Percentiles rank a stretch among this genome's conserved stretches.
These are phyloP conservation scores for Rhodotorula sp. DNA, from an alignment of 1,284 basidiomycete species.

Conservation along the genomic window DNA sequence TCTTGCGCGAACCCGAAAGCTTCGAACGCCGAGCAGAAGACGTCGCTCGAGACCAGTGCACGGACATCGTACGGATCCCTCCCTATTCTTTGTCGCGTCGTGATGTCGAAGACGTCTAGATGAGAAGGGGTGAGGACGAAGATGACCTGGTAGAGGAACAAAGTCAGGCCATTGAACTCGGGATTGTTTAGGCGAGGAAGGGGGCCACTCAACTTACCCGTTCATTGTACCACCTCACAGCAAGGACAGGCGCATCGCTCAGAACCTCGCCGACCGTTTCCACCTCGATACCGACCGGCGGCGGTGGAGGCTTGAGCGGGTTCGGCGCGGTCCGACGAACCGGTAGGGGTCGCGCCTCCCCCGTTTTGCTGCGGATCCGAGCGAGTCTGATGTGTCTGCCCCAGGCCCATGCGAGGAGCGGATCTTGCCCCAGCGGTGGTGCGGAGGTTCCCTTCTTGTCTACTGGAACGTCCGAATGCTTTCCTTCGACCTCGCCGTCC, in stretches of 20 bases:
- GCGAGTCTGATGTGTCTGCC: conserved; percentile 65
- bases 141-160: conserved; percentile 47
- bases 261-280: conserved; percentile 48
- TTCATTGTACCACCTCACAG: conserved; percentile 55
- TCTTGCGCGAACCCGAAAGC: conserved; percentile 4
- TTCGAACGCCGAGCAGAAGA: conserved; percentile 35
- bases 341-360: neutral
- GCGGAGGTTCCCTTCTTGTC: conserved; percentile 7
- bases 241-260: conserved; percentile 49
- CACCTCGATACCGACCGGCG: conserved; percentile 44
- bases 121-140: conserved; percentile 57
- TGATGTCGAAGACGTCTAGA: conserved; percentile 70
- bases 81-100: conserved; percentile 49
- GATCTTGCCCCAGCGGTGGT: conserved; percentile 49
- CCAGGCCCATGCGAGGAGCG: conserved; percentile 80
- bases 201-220: conserved; percentile 24
- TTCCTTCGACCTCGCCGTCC: neutral
- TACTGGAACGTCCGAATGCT: neutral
- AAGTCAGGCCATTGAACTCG: conserved; percentile 52
- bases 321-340: conserved; percentile 5
- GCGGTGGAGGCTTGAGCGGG: conserved; percentile 4
- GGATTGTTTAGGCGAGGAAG: conserved; percentile 5
- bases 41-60: conserved; percentile 47
- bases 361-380: conserved; percentile 3
- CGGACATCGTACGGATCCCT: conserved; percentile 46